Evolutionary conservation across 306 rosid genomes (phyloP), one percentile per base, ranked within the genome.

Genomic region (Begonia loranthoides): DNA sequence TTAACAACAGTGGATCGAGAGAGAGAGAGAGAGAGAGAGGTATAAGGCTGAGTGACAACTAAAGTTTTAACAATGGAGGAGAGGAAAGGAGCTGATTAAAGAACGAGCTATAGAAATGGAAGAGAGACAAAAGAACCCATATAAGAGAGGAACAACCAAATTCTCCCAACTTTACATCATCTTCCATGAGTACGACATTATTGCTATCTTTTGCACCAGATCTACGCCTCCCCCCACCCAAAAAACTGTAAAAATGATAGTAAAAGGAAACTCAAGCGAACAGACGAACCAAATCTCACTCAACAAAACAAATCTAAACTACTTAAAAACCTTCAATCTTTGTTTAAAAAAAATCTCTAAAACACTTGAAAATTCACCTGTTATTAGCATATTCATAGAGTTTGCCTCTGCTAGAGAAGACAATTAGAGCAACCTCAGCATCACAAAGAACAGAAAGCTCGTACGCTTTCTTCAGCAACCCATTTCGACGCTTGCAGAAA

Each of bases 381-480:
- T 83, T 79, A 61, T 92, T 92, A 52, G 99, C 87, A 69, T 92
- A 92, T 70, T 92, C 99, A 66, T 86, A 86, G 60, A 92, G 96
- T 45, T 95, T 94, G 16, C 99, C 99, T 5, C 99, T 92, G 87
- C 53, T 83, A 49, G 99, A 92, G 89, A 92, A 92, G 70, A 92
- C 99, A 8, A 92, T 75, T 22, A 92, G 83, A 59, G 99, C 94
- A 60, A 92, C 87, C 67, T 92, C 99, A 5, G 99, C 99, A 71
- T 92, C 99, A 76, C 99, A 92, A 13, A 92, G 94, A 41, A 92
- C 99, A 66, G 99, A 92, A 57, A 92, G 72, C 59, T 92, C 99
- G 76, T 86, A 92, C 6, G 99, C 99, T 59, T 92, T 92, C 73
- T 92, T 92, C 34, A 92, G 82, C 41, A 92, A 62, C 0, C 99